Conservation (phyloP, 164 flowering plant species). For the Magnolia changhungtana region DNA sequence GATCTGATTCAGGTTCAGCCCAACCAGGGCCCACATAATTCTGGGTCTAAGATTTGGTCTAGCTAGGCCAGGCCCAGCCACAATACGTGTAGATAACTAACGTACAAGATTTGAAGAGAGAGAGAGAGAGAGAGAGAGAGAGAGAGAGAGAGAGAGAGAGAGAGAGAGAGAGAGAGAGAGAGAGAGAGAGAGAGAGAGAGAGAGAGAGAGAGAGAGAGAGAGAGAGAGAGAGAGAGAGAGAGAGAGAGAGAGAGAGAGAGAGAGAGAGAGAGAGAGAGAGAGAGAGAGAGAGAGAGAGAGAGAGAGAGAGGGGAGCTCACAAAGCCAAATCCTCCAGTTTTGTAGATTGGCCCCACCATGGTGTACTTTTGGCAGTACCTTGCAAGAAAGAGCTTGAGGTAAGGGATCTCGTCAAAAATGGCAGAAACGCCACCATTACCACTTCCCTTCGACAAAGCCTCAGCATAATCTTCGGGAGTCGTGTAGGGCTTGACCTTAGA, state of each 20-base stretch:
- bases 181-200: background rate
- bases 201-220: slow-evolving; percentile 4
- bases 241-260: slow-evolving; percentile 9
- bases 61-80: too few species aligned
- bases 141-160: slow-evolving; percentile 9
- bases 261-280: background rate
- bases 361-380: slow-evolving; percentile 18
- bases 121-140: background rate
- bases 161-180: background rate
- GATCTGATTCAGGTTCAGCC: too few species aligned
- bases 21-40: too few species aligned
- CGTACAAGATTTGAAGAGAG: too few species aligned
- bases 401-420: slow-evolving; percentile 27
- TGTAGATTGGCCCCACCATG: slow-evolving; percentile 18
- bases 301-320: slow-evolving; percentile 21
- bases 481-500: slow-evolving; percentile 17
- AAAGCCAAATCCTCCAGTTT: slow-evolving; percentile 32
- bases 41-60: too few species aligned
- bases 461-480: slow-evolving; percentile 22
- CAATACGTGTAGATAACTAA: background rate
- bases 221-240: background rate
- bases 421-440: slow-evolving; percentile 27
- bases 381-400: slow-evolving; percentile 19
- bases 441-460: slow-evolving; percentile 22
- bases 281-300: background rate